Base-by-base conservation (phyloP, 306 rosid species). In the Vicia villosa region DNA sequence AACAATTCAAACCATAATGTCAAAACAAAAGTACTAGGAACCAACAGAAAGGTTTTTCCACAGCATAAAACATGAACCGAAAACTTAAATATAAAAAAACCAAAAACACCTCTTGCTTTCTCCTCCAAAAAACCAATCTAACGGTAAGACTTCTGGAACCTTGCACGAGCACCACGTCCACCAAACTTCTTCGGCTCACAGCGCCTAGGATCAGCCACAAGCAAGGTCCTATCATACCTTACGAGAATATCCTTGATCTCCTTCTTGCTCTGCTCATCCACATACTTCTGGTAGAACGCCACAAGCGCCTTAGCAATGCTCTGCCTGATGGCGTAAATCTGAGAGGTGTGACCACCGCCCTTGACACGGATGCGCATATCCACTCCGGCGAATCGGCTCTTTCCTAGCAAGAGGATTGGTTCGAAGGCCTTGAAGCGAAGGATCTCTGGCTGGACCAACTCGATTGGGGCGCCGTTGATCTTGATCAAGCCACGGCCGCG, bases 131-230 rank as follows among this genome's bases (percentile, higher is more conserved):
- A 42, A 50, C 2, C 9, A 19, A 0, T 6, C 79, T 85, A 91
- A 88, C 96, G 96, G 88, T 91, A 88, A 8, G 96, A 91, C 56
- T 91, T 91, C 86, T 91, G 96, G 87, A 91, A 91, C 82, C 89
- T 88, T 1, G 97, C 89, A 13, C 91, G 88, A 17, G 93, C 97
- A 26, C 97, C 96, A 16, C 93, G 96, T 68, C 97, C 96, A 57
- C 96, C 97, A 19, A 91, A 91, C 86, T 91, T 91, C 88, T 91
- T 91, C 11, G 97, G 96, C 88, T 88, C 96, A 50, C 96, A 91
- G 54, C 93, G 91, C 54, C 97, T 80, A 0, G 96, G 97, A 55
- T 91, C 93, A 6, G 93, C 97, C 0, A 91, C 96, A 3, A 91
- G 93, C 47, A 91, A 56, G 1, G 97, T 91, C 26, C 96, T 45